Conservation (phyloP, 306 rosid species). For the Amphicarpaea edgeworthii region DNA sequence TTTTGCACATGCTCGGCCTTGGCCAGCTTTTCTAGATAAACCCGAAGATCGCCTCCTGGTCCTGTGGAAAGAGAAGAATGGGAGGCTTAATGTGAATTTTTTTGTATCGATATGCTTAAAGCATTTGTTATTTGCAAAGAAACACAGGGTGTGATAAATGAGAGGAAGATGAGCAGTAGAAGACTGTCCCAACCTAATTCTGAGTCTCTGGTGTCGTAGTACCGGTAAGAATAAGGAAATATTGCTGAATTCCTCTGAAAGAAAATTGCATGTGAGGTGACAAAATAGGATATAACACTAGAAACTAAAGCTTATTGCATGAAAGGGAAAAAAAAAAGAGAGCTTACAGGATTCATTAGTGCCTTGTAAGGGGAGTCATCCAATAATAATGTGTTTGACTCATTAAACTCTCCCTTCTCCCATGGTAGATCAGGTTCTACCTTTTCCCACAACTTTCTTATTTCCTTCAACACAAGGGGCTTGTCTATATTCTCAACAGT, state of each 20-base stretch:
- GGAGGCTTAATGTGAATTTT: conserved; percentile 17
- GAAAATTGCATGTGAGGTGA: conserved; percentile 38
- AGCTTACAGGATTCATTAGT: conserved; percentile 83
- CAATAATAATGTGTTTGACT: conserved; percentile 81
- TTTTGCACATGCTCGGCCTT: conserved; percentile 69
- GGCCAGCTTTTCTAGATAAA: conserved; percentile 68
- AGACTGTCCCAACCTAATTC: conserved; percentile 74
- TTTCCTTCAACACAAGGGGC: conserved; percentile 84
- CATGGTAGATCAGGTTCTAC: conserved; percentile 71
- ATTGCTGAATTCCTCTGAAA: conserved; percentile 75
- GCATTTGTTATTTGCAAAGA: neutral
- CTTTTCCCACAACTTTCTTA: conserved; percentile 81
- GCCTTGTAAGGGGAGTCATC: conserved; percentile 97
- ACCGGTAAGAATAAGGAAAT: conserved; percentile 75
- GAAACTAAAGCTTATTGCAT: conserved; percentile 27
- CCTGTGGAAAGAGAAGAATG: conserved; percentile 56
- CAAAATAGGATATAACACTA: conserved; percentile 33
- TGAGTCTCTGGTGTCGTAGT: conserved; percentile 53
- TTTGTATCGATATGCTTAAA: neutral
- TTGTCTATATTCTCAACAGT: conserved; percentile 67
- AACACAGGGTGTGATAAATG: neutral
- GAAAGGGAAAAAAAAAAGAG: conserved; percentile 31
- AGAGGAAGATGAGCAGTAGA: conserved; percentile 20
- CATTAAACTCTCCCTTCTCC: conserved; percentile 75
- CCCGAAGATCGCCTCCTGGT: conserved; percentile 74